Conservation (phyloP, 176 grass and related monocot species). For the Aegilops longissima region DNA sequence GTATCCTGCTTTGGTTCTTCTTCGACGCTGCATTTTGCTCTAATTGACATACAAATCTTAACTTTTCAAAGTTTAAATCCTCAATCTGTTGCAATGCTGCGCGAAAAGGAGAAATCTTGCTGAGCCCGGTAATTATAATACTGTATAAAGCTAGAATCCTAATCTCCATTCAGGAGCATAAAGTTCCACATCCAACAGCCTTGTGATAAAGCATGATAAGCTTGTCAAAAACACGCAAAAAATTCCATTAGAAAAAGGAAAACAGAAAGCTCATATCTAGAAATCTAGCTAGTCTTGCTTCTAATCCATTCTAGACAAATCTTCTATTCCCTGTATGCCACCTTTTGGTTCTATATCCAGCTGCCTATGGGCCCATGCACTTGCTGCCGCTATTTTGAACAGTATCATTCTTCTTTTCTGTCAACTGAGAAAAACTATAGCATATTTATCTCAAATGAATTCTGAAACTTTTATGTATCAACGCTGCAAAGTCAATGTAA, state of each 20-base stretch:
- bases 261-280: neutral
- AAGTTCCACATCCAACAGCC: neutral
- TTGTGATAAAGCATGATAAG: conserved; percentile 8
- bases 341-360: neutral
- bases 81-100: neutral
- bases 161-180: neutral
- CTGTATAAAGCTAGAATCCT: neutral
- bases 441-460: conserved; percentile 15
- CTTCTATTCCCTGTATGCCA: neutral
- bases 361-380: conserved; percentile 9
- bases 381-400: neutral
- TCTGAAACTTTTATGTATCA: conserved; percentile 13
- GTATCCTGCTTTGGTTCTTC: conserved; percentile 13
- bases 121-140: neutral
- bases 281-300: neutral
- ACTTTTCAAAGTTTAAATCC: conserved; percentile 1
- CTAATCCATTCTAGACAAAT: neutral
- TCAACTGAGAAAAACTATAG: neutral
- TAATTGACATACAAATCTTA: conserved; percentile 21
- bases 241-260: neutral
- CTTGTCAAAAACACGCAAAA: neutral
- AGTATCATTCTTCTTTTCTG: neutral
- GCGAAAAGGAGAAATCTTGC: conserved; percentile 6
- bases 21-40: conserved; percentile 17
- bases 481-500: neutral